phyloP scores from a whole-genome alignment of 345 rosid genomes.

The Eucalyptus viminalis region DNA sequence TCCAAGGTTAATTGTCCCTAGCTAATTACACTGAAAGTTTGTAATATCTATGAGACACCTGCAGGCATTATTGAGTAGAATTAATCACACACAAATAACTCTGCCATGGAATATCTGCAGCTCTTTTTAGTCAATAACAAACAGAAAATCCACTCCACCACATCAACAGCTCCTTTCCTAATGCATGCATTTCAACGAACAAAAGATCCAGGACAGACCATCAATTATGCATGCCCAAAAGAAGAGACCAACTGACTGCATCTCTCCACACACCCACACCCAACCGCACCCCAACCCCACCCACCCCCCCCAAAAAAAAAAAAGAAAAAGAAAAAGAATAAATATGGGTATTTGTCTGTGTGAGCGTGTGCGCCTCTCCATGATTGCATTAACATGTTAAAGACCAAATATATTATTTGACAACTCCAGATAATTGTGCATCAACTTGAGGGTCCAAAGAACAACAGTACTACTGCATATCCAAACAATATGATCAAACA shows the following conservation, averaged over 20 bases:
- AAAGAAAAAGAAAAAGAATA: too few species aligned
- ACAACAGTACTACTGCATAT: not conserved
- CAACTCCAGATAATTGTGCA: not conserved
- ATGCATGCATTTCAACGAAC: not conserved
- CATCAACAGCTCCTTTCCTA: not conserved
- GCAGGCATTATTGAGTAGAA: not conserved
- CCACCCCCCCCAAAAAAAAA: rapidly evolving
- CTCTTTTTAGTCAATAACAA: not conserved
- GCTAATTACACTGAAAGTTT: not conserved
- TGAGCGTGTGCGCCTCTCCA: not conserved
- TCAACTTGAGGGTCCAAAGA: not conserved
- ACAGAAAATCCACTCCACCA: not conserved
- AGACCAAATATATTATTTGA: not conserved
- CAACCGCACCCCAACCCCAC: too few species aligned
- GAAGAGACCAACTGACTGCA: not conserved
- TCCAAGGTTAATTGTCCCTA: not conserved
- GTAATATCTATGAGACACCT: not conserved
- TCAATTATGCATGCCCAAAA: not conserved
- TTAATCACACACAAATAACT: not conserved
- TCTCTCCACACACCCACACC: not conserved
- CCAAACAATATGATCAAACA: not conserved
- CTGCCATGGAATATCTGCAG: not conserved
- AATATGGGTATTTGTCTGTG: not conserved
- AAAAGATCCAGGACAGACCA: not conserved
- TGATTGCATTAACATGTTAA: not conserved